A percentile compares a stretch with the other conserved stretches of the same genome.
Conservation (phyloP, 2,329 filamentous ascomycete genomes). For the Apiospora arundinis region DNA sequence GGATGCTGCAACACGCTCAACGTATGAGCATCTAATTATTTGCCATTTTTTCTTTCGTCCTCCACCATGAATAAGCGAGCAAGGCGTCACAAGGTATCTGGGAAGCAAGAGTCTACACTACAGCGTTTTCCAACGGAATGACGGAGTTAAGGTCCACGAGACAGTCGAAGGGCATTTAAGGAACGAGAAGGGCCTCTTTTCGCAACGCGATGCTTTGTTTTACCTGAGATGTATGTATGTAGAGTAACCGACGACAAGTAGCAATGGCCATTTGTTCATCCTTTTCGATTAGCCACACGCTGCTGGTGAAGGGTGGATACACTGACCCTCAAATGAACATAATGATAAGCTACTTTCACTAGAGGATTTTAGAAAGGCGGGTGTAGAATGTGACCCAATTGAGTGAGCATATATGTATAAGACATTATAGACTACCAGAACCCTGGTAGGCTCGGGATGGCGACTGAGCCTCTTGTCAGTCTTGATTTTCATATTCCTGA, state of each 20-base stretch:
- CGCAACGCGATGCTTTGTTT: conserved; percentile 7
- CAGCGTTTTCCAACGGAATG: neutral
- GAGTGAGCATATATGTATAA: neutral
- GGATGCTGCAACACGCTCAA: neutral
- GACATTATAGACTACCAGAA: neutral
- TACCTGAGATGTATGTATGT: neutral
- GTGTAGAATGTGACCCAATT: neutral
- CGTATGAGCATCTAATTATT: neutral
- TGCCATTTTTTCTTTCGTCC: neutral
- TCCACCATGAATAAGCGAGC: neutral
- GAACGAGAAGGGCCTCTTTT: neutral
- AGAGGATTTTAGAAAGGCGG: neutral
- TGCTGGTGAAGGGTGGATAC: neutral
- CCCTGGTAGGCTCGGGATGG: neutral
- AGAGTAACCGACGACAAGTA: neutral
- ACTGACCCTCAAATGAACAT: neutral
- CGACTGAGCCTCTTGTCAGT: neutral
- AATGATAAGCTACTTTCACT: neutral
- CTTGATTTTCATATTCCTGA: neutral
- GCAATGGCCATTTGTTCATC: neutral
- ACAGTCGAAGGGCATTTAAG: neutral
- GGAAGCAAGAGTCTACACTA: neutral
- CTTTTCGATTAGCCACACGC: neutral
- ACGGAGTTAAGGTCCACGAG: neutral
- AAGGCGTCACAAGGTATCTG: conserved; percentile 18